phyloP scores from a whole-genome alignment of 2,329 filamentous ascomycete species.

The Trichoderma asperellum region DNA sequence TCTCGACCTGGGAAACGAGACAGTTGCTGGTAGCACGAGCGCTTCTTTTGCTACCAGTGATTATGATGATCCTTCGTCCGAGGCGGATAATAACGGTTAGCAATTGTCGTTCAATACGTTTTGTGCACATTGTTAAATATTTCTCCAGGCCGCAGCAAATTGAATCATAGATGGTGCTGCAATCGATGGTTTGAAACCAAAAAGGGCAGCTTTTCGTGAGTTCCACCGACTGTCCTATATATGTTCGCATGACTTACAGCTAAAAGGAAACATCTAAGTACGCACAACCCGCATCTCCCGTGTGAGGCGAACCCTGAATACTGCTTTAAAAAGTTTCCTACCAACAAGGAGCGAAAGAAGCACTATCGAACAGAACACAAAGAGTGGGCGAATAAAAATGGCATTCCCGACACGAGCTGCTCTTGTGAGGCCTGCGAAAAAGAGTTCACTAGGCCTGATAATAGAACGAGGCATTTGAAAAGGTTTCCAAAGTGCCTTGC shows the following conservation, averaged over 20 bases:
- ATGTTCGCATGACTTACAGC: too few species aligned
- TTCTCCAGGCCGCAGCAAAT: background rate
- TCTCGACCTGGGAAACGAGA: background rate
- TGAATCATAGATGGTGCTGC: background rate
- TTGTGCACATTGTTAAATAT: background rate
- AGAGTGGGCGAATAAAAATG: background rate
- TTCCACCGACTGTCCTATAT: too few species aligned
- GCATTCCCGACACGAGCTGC: background rate
- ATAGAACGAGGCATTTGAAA: background rate
- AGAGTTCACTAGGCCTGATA: background rate
- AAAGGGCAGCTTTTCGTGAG: background rate
- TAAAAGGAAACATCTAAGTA: background rate
- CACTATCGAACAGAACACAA: background rate
- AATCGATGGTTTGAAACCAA: background rate
- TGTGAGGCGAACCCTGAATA: background rate
- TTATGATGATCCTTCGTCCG: background rate
- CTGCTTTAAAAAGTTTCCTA: background rate
- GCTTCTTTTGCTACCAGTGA: background rate
- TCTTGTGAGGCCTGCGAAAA: background rate
- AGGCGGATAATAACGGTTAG: background rate
- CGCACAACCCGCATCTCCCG: background rate
- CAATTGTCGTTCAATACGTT: too few species aligned
- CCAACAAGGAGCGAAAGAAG: background rate
- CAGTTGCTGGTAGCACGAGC: background rate
- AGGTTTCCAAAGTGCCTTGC: background rate